Conservation (phyloP, 2,329 filamentous ascomycete species). For the Dactylellina leptospora region DNA sequence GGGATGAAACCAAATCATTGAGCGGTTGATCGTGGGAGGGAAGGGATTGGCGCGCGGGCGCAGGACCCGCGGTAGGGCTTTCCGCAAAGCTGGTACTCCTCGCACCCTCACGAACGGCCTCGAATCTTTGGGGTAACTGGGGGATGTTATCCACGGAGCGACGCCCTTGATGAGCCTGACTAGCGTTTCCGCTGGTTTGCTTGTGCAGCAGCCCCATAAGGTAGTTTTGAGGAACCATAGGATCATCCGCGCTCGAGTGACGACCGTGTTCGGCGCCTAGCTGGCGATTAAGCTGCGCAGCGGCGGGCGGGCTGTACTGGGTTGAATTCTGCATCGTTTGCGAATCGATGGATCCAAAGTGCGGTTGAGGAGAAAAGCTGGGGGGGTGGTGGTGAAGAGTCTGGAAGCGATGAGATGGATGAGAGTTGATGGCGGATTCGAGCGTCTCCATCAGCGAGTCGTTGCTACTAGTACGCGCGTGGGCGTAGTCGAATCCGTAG, state of each 20-base stretch:
- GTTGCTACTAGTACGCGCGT: slow-evolving; percentile 42
- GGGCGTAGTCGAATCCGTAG: slow-evolving; percentile 39
- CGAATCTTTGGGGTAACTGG: slow-evolving; percentile 41
- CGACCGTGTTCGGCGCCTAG: slow-evolving; percentile 45
- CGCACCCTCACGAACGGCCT: slow-evolving; percentile 43
- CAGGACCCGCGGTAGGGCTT: slow-evolving; percentile 20
- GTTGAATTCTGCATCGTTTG: slow-evolving; percentile 42
- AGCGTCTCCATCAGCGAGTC: slow-evolving; percentile 50
- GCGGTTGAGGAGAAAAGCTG: slow-evolving; percentile 65
- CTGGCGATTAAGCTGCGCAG: slow-evolving; percentile 45
- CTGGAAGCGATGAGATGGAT: slow-evolving; percentile 57
- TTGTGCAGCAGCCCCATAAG: slow-evolving; percentile 51
- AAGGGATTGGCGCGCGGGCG: slow-evolving; percentile 25
- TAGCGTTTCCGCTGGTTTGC: slow-evolving; percentile 37
- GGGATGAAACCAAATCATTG: slow-evolving; percentile 42
- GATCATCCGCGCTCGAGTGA: slow-evolving; percentile 39
- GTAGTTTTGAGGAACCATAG: slow-evolving; percentile 48
- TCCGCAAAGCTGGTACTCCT: slow-evolving; percentile 48
- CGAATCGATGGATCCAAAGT: slow-evolving; percentile 67
- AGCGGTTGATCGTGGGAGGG: slow-evolving; percentile 38
- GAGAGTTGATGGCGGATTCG: slow-evolving; percentile 53
- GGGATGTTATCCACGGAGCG: slow-evolving; percentile 49
- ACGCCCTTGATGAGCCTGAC: slow-evolving; percentile 37
- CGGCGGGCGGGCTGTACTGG: slow-evolving; percentile 14
- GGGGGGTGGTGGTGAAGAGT: slow-evolving; percentile 57